phyloP scores from a whole-genome alignment of 768 basidiomycete genomes.

The Hemileccinum impolitum region DNA sequence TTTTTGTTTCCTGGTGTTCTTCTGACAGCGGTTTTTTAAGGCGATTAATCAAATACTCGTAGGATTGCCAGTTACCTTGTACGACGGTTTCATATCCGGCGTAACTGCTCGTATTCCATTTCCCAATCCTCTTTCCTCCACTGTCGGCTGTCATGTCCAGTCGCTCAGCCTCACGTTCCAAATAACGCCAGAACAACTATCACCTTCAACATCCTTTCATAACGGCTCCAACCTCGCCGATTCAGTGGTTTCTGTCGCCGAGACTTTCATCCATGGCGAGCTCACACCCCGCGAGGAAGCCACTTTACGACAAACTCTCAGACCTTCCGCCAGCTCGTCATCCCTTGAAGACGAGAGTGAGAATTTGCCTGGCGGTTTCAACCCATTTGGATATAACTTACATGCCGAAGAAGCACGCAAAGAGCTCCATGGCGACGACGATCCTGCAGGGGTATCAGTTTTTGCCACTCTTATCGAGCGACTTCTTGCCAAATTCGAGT shows the following conservation, averaged over 20 bases:
- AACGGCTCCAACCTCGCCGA: constrained; percentile 53
- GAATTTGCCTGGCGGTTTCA: constrained; percentile 65
- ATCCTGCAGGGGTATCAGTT: constrained; percentile 74
- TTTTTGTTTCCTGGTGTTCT: constrained; percentile 5
- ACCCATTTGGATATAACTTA: constrained; percentile 42
- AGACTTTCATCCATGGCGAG: constrained; percentile 84
- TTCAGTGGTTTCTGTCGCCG: constrained; percentile 81
- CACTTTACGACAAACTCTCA: constrained; percentile 65
- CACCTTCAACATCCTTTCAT: constrained; percentile 11
- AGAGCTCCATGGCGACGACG: constrained; percentile 39
- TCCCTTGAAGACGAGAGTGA: constrained; percentile 33
- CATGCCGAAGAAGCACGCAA: constrained; percentile 34
- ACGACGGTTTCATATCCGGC: constrained; percentile 69
- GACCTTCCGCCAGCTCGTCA: constrained; percentile 37
- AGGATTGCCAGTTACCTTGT: constrained; percentile 63
- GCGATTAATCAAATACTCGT: constrained; percentile 72
- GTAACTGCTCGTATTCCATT: constrained; percentile 80
- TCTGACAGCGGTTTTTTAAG: constrained; percentile 38
- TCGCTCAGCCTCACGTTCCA: constrained; percentile 68
- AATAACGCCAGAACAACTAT: constrained; percentile 30
- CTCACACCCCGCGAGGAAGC: constrained; percentile 69
- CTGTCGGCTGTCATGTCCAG: constrained; percentile 64
- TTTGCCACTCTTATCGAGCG: constrained; percentile 79
- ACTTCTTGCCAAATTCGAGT: constrained; percentile 74
- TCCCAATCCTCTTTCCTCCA: constrained; percentile 78